Percentiles rank a stretch among this genome's conserved stretches.
phyloP scores from a whole-genome alignment of 805 yeast species.

The Saccharomycopsis olivae region DNA sequence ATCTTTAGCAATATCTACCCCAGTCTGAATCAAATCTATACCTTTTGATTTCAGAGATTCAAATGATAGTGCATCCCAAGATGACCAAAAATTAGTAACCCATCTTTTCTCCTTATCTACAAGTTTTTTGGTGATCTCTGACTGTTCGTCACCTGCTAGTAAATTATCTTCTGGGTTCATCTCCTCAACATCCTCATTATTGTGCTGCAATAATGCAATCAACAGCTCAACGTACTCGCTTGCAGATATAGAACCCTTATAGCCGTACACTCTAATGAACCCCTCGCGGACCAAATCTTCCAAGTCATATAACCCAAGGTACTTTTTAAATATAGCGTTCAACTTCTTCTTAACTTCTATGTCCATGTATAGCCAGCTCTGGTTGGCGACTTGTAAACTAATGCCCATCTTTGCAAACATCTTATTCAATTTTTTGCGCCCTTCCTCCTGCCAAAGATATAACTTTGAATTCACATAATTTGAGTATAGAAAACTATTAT shows the following conservation, averaged over 20 bases:
- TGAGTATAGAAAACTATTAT: slow-evolving; percentile 86
- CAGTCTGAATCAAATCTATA: slow-evolving; percentile 48
- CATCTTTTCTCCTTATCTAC: slow-evolving; percentile 47
- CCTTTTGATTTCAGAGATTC: slow-evolving; percentile 10
- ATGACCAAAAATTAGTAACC: slow-evolving; percentile 64
- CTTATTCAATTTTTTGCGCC: slow-evolving; percentile 75
- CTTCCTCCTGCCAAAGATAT: slow-evolving; percentile 84
- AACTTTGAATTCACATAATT: slow-evolving; percentile 82
- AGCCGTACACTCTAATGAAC: slow-evolving; percentile 78
- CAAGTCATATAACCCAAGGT: slow-evolving; percentile 65
- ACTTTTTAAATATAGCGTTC: slow-evolving; percentile 55
- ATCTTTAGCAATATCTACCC: slow-evolving; percentile 73
- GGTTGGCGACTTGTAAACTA: slow-evolving; percentile 77
- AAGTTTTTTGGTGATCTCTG: slow-evolving; percentile 22
- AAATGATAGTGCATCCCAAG: slow-evolving; percentile 46
- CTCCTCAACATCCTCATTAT: slow-evolving; percentile 13
- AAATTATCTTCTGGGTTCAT: slow-evolving; percentile 17
- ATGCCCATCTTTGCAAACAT: slow-evolving; percentile 96
- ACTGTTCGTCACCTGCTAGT: slow-evolving; percentile 13
- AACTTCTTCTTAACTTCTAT: slow-evolving; percentile 65
- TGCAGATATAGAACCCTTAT: slow-evolving; percentile 77
- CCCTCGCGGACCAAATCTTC: slow-evolving; percentile 81
- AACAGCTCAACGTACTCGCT: slow-evolving; percentile 88
- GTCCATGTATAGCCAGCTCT: slow-evolving; percentile 88
- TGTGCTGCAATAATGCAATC: slow-evolving; percentile 64